phyloP scores from a whole-genome alignment of 1,139 yeast species.

The Geotrichum carabidarum region DNA sequence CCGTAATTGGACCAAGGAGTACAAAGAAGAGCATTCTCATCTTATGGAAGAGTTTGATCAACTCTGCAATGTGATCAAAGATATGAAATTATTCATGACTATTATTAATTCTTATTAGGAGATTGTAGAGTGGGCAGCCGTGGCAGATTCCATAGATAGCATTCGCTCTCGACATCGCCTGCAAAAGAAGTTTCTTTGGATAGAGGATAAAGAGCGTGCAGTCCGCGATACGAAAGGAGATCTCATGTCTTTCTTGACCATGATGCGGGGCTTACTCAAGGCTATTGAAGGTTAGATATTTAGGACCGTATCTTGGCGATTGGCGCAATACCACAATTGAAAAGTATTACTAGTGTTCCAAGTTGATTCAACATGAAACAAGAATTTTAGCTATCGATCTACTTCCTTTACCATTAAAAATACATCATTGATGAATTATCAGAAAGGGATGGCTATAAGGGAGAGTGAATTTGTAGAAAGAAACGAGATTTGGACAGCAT shows the following conservation, averaged over 20 bases:
- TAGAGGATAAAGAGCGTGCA: conserved; percentile 13
- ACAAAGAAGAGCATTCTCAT: conserved; percentile 16
- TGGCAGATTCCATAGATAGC: conserved; percentile 19
- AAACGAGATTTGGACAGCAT: too few species aligned
- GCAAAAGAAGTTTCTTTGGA: conserved; percentile 18
- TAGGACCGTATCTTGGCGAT: neutral
- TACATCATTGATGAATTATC: too few species aligned
- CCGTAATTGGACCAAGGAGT: conserved; percentile 12
- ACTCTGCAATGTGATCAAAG: conserved; percentile 13
- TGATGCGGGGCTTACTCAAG: conserved; percentile 17
- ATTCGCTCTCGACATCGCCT: conserved; percentile 16
- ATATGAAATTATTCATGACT: neutral
- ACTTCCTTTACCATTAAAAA: too few species aligned
- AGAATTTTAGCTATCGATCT: too few species aligned
- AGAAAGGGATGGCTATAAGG: too few species aligned
- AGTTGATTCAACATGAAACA: too few species aligned
- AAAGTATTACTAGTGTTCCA: neutral
- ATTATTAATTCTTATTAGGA: conserved; percentile 4
- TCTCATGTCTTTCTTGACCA: conserved; percentile 13
- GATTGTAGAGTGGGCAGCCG: conserved; percentile 19
- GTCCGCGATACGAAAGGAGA: conserved; percentile 15
- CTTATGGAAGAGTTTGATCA: conserved; percentile 17
- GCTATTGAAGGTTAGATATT: conserved; percentile 10
- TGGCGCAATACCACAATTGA: neutral
- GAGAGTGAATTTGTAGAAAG: too few species aligned